These are phyloP conservation scores for Alternaria arborescens DNA, from an alignment of 2,329 filamentous ascomycete genomes.

Conservation along the genomic window DNA sequence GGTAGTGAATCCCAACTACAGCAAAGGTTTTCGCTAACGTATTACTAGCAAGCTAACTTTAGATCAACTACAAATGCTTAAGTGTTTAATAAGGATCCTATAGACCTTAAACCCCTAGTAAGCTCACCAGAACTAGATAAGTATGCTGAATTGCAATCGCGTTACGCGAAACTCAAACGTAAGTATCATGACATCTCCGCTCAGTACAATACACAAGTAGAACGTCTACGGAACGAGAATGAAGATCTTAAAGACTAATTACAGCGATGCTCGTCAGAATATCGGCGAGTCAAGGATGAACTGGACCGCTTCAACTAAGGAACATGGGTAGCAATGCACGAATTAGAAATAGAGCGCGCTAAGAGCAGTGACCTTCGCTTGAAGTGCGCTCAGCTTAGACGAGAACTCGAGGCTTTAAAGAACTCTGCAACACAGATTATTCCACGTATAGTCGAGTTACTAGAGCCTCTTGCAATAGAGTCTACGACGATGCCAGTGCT, in stretches of 20 bases:
- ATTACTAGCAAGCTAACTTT: constrained; percentile 11
- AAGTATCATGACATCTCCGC: background rate
- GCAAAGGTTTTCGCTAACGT: constrained; percentile 5
- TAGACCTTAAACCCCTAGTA: too few species aligned
- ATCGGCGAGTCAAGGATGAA: background rate
- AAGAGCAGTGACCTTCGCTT: background rate
- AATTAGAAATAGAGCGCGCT: too few species aligned
- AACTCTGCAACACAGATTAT: background rate
- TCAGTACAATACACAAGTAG: background rate
- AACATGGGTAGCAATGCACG: too few species aligned
- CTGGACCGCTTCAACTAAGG: background rate
- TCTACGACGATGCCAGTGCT: background rate
- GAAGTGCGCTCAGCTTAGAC: background rate
- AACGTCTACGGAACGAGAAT: background rate
- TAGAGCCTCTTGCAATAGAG: background rate
- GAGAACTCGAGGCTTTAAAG: background rate
- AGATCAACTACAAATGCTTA: constrained; percentile 7
- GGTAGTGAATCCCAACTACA: constrained; percentile 7
- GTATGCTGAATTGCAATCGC: background rate
- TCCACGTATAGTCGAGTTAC: background rate
- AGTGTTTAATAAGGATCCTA: too few species aligned
- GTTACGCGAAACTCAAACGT: background rate
- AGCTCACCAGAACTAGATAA: too few species aligned
- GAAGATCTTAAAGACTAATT: background rate
- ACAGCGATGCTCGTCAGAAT: background rate